Evolutionary conservation across 495 filamentous ascomycete genomes (phyloP), one percentile per base, ranked within the genome.

Genomic region (Penicillium nucicola): DNA sequence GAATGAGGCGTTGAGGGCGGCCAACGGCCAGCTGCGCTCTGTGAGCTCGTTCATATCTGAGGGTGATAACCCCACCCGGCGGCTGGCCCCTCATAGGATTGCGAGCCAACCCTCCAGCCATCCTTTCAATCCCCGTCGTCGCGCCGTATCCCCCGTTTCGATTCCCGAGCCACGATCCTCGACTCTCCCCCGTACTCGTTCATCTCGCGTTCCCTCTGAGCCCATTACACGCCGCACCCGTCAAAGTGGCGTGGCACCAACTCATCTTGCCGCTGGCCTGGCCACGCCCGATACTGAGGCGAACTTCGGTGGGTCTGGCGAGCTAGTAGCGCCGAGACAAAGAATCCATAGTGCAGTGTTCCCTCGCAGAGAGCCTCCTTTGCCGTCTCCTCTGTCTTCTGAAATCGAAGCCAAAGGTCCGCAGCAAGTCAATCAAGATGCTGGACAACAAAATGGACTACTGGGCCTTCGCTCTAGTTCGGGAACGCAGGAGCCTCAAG

Each of bases 91-190:
- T 5, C 55, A 65, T 6, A 60, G 60, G 42, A 40, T 58, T 3
- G 55, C 67, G 30, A 67, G 43, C 31, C 67, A 67, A n/a, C 51
- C 64, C 11, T 52, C 61, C 5, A 60, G 40, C 47, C 50, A 56
- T 12, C 59, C 67, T 12, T 34, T 12, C 19, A 63, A 57, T 23
- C 56, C 61, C 40, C 71, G 71, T 43, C 75, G 74, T 53, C 79
- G 82, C 40, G 71, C 78, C 18, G 74, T 77, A 19, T 82, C 82
- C 13, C 83, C 83, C 18, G 72, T 79, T 10, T 82, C 83, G 3
- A 77, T 83, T 31, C 69, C 75, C 12, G 84, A 88, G 60, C 68
- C 80, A 37, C 81, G 75, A 23, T 78, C 81, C 18, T 40, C 45
- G 41, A 56, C 60, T 9, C 49, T 57, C n/a, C 58, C 57, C 6